Evolutionary conservation across 2,329 filamentous ascomycete genomes (phyloP), one percentile per base, ranked within the genome.

Genomic region (Penicillium sp.): DNA sequence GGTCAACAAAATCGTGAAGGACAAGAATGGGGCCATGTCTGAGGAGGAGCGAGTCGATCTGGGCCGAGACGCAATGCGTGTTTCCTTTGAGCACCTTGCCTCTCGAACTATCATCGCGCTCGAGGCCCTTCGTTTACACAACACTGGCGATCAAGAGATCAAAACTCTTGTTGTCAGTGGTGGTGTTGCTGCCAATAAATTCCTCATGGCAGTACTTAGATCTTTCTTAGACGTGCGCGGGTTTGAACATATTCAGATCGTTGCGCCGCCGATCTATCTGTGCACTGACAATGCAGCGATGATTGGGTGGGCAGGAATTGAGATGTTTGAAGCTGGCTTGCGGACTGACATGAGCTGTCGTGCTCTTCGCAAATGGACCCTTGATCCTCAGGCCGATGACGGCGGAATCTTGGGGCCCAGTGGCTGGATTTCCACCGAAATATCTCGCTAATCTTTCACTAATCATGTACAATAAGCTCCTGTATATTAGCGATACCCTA

Each of bases 251-350:
- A 70, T 95, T 26, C 63, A 79, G 10, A 70, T 96, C 7, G 73
- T 86, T 28, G 88, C 87, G 50, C 93, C 94, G n/a, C 91, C 91
- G 2, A 72, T 83, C 9, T 77, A 79, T 39, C 79, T 93, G 48
- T 97, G 94, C 68, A 96, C 90, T 0, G 94, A 99, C 66, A 97
- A 99, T 71, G 94, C 94, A 12, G 90, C 91, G 44, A 99, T 99
- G 94, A 92, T 97, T 68, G 93, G 88, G 1, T 97, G 94, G 93
- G 80, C 92, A 1, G 94, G 88, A 0, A 81, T 92, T 60, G 92
- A 97, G 74, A 96, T 99, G 92, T 96, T 83, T 66, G 81, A 88
- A 70, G 84, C 82, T 1, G 92, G 93, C 0, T 92, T 84, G 79
- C 73, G 77, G 53, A 86, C 84, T 8, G 80, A 82, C 18, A 65